Evolutionary conservation across 75 land plant species (phyloP), one percentile per base, ranked within the genome.

Genomic region (Adiantum capillusveneris): DNA sequence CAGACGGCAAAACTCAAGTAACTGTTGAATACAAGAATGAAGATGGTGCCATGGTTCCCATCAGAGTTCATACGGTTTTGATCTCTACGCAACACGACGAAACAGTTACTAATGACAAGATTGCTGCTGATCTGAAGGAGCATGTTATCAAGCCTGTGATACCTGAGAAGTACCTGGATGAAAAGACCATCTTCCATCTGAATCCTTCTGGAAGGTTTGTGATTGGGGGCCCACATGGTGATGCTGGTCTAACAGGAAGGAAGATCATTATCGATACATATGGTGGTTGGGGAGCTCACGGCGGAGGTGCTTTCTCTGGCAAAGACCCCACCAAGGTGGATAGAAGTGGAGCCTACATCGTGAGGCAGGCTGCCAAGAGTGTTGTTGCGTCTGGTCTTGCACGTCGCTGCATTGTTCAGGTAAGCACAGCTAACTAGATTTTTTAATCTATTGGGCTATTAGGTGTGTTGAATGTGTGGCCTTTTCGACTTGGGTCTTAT

Each of bases 71-170:
- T 71, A 79, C 78, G 14, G 66, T 76, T 17, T 64, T 80, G 50
- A 76, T 80, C 63, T 80, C 83, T 7, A 80, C 83, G 31, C 83
- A 80, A 62, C 83, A 80, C 34, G 83, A 80, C 62, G 83, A 80
- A 49, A 72, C 72, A 29, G 83, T 80, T 29, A 80, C 83, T 22
- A 80, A 75, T 52, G 79, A 80, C 18, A 65, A 80, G 69, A 80
- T 80, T 64, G 72, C 83, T 9, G 57, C 34, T 7, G 83, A 80
- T 52, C 31, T n/a, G n/a, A n/a, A n/a, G n/a, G n/a, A n/a, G n/a
- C n/a, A n/a, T n/a, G n/a, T n/a, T n/a, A n/a, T n/a, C n/a, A n/a
- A n/a, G n/a, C n/a, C n/a, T n/a, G n/a, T n/a, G n/a, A n/a, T n/a
- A n/a, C n/a, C n/a, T n/a, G n/a, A n/a, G n/a, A n/a, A n/a, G n/a